These are phyloP conservation scores for Rhodotorula taiwanensis DNA, from an alignment of 768 basidiomycete genomes.

Conservation along the genomic window DNA sequence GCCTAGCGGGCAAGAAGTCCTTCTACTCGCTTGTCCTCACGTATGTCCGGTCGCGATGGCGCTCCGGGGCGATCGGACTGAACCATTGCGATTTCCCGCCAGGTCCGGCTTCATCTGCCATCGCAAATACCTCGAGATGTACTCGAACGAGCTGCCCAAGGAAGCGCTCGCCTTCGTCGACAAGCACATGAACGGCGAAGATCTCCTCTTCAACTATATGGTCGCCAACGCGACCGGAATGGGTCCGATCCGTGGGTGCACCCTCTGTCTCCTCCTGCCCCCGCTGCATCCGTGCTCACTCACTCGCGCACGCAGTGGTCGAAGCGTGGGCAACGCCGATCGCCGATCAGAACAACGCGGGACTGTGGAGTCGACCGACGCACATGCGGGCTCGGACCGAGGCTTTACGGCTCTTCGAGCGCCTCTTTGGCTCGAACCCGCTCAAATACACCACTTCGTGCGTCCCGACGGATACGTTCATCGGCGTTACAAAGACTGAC, in stretches of 20 bases:
- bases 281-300: not conserved
- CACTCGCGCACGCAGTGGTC: not conserved
- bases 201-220: not conserved
- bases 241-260: not conserved
- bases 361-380: not conserved
- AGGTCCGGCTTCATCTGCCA: not conserved
- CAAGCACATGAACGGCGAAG: not conserved
- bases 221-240: not conserved
- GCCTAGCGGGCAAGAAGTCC: not conserved
- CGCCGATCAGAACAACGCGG: not conserved
- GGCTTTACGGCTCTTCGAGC: not conserved
- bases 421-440: not conserved
- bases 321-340: not conserved
- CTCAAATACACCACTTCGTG: not conserved
- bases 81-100: not conserved
- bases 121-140: constrained; percentile 1
- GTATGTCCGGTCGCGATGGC: too few relatives aligned
- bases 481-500: too few relatives aligned
- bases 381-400: constrained; percentile 1
- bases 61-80: too few relatives aligned
- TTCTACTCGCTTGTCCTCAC: not conserved
- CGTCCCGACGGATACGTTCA: not conserved
- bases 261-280: not conserved
- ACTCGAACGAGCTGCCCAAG: not conserved
- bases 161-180: not conserved